Evolutionary conservation across 148 eudicot genomes (phyloP).

Genomic region (Rhododendron kiyosumense): DNA sequence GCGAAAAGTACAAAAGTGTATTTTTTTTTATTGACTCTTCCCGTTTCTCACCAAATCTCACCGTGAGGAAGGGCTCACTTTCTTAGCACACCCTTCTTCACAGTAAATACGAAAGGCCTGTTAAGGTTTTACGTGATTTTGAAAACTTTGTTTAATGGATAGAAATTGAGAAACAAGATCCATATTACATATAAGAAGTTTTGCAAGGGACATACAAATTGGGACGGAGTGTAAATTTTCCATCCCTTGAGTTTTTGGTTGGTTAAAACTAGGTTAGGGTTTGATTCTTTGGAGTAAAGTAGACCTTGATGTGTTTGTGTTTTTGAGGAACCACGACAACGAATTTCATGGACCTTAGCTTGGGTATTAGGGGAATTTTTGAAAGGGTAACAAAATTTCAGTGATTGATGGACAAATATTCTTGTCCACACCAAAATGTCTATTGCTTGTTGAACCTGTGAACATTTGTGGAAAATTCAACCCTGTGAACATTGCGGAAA

Average conservation of each 20-base stretch:
- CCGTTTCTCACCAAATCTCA: no score
- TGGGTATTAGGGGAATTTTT: neutral
- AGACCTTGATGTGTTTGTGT: neutral
- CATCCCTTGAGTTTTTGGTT: neutral
- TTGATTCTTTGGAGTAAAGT: neutral
- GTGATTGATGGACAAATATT: neutral
- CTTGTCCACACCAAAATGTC: neutral
- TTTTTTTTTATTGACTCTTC: no score
- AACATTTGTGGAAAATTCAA: no score
- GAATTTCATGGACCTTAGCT: neutral
- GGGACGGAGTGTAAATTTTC: neutral
- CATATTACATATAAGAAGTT: no score
- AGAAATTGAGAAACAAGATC: no score
- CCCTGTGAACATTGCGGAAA: neutral
- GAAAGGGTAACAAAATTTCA: neutral
- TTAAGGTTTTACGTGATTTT: no score
- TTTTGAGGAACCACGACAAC: neutral
- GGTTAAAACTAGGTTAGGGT: neutral
- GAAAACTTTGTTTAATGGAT: no score
- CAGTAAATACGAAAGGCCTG: no score
- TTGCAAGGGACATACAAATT: no score
- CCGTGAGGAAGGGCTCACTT: no score
- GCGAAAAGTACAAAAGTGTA: neutral
- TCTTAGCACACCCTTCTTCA: no score
- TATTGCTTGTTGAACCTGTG: neutral